Evolutionary conservation across 441 rosid genomes (phyloP), one percentile per base, ranked within the genome.

Genomic region (Pelargonium fulgidum): DNA sequence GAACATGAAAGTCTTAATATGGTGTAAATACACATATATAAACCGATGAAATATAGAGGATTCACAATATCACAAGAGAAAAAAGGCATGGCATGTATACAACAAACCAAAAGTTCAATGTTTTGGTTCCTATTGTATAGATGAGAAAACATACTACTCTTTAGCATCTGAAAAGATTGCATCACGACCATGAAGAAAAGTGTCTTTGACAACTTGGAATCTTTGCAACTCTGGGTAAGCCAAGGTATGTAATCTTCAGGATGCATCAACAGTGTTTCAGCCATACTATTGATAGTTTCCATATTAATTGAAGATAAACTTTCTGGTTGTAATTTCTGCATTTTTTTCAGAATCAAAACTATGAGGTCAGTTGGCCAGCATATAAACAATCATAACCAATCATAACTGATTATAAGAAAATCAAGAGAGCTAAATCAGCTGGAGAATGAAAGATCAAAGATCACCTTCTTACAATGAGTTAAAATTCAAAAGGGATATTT

Each of bases 131-230:
- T 62, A 62, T 62, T 11, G 1, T 62, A 33, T 62, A 2, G 19
- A 62, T n/a, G 11, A 63, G 58, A 69, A 72, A 64, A 70, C 82
- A 70, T 84, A 86, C 96, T 77, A 62, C 72, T 77, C 65, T 68
- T 80, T 48, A 65, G 54, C 71, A 66, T 72, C 56, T 64, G 45
- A 72, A 86, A 74, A 24, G 97, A 85, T 67, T 88, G 93, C 92
- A 91, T 81, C 78, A 93, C 69, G 76, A 89, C 66, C 85, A 91
- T 73, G 81, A 86, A 78, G 78, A 89, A 77, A 56, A 96, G 81
- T 0, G 89, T 87, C 90, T 86, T 89, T 24, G 96, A 88, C 67
- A 82, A 65, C 74, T 76, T 73, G 69, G 70, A 77, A 67, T 84
- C 80, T 62, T 76, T 73, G 82, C 83, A 82, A 73, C 85, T 87